Base-by-base conservation (phyloP, 805 yeast genomes). In the Teunomyces atbi region DNA sequence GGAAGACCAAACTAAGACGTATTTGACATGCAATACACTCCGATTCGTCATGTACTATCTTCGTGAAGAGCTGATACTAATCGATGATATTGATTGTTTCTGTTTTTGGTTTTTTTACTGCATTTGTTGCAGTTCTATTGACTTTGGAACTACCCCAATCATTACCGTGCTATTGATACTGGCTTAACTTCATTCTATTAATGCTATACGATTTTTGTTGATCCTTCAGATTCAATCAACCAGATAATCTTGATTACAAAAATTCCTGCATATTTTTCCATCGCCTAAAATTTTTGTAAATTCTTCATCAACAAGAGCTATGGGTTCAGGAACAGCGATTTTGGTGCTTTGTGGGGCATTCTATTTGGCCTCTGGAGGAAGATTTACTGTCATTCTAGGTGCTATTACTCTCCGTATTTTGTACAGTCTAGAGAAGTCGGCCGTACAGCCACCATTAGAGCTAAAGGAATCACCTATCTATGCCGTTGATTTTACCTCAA, bases 401-500 rank as follows among this genome's bases (percentile, higher is more conserved):
- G 32, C 32, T n/a, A 15, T 34, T 32, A 27, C 33, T 10, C 16
- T 26, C 16, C 18, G 23, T 13, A n/a, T 16, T 6, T 42, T 43
- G 26, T 13, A 16, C 34, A 27, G 28, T 6, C 7, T 12, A 10
- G 34, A 28, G 29, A 29, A 41, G 33, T 13, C 33, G 16, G 10
- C 39, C n/a, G 8, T 11, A 19, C 28, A 7, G 5, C 28, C 39
- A 36, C 11, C 36, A 15, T 18, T 36, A 27, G 38, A 16, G 15
- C 2, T 20, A 10, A 54, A 47, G 35, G 51, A 56, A 32, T 65
- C 71, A 23, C 70, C 69, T 1, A 67, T 72, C 29, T 65, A 64
- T 53, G 77, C 68, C 8, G 66, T 73, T 6, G 77, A 73, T 52
- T 73, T 70, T 57, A 73, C 77, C 12, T 62, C 73, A 8, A 60